Conservation (phyloP, 192 early-diverging fungal genomes). For the Chytriomyces sp. region DNA sequence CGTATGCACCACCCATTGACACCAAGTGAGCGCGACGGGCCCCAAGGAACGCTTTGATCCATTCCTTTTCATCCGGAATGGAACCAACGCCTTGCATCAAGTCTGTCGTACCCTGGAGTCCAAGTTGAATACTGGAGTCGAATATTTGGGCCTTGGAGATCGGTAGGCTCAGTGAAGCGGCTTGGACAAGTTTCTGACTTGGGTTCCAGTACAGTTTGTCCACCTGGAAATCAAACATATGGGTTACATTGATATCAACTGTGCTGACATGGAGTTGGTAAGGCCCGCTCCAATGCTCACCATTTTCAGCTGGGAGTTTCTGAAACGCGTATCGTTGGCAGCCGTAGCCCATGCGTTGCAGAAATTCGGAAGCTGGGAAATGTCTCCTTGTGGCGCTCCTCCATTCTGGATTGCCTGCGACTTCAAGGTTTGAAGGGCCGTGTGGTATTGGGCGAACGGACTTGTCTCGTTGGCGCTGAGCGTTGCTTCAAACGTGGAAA, state of each 20-base stretch:
- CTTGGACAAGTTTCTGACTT: neutral
- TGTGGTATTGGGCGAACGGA: neutral
- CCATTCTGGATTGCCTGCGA: neutral
- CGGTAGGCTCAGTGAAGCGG: neutral
- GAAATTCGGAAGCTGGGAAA: conserved; percentile 8
- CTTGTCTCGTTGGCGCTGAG: neutral
- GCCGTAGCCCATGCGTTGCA: conserved; percentile 28
- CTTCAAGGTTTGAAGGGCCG: neutral
- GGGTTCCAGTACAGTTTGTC: conserved; percentile 13
- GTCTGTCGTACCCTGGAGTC: neutral
- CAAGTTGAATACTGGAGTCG: conserved; percentile 24
- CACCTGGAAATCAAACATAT: no score
- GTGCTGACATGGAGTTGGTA: no score
- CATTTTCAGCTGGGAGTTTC: conserved; percentile 12
- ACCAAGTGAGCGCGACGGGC: neutral
- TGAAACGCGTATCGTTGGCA: neutral
- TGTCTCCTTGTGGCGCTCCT: neutral
- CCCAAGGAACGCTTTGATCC: conserved; percentile 11
- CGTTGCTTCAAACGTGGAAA: neutral
- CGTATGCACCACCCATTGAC: conserved; percentile 14
- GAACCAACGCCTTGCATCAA: neutral
- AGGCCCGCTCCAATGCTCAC: no score
- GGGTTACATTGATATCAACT: no score
- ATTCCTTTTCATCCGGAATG: neutral
- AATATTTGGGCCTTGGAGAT: conserved; percentile 17